Evolutionary conservation across 225 moss, liverwort and hornwort genomes (phyloP), one percentile per base, ranked within the genome.

Genomic region (Asterella californica): DNA sequence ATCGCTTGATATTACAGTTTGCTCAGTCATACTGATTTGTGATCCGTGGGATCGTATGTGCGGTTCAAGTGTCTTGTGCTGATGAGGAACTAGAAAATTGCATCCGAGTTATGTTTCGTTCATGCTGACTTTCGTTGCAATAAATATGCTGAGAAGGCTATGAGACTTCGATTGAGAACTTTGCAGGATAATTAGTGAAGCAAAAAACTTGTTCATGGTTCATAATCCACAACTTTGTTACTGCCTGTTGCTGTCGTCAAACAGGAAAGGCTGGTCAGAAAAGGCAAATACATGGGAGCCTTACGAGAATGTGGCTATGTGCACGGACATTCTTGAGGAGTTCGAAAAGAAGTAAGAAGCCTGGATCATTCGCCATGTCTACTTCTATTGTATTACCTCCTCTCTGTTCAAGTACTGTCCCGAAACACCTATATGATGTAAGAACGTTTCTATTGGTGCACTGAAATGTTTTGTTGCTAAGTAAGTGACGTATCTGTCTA

Each of bases 201-300:
- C n/a, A n/a, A 42, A 42, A 42, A 42, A 24, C 57, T 57, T 57
- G 57, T 18, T 12, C 54, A 24, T 24, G 22, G 14, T 57, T 57
- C 22, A 1, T 57, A 21, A 21, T 57, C 52, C 52, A 6, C 48
- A 52, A 52, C 52, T 48, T 48, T 52, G 14, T 61, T 18, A 21
- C 22, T 32, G 27, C 33, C 11, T 65, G 65, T 32, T 30, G 0
- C 6, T 60, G 68, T 67, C 65, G 15, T 46, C 9, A 9, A 79
- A 77, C 84, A 88, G 88, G 88, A 85, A 85, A 83, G 88, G 86
- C 0, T 88, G 88, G 88, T 77, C 88, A 19, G 86, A 88, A 30
- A 88, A 86, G 78, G 88, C 82, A 4, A 88, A 88, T 47, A 88
- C 88, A 24, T 88, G 88, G 88, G 88, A 88, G 63, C 88, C 86